Evolutionary conservation across 2,329 filamentous ascomycete genomes (phyloP), one percentile per base, ranked within the genome.

Genomic region (Fusarium pseudonygamai): DNA sequence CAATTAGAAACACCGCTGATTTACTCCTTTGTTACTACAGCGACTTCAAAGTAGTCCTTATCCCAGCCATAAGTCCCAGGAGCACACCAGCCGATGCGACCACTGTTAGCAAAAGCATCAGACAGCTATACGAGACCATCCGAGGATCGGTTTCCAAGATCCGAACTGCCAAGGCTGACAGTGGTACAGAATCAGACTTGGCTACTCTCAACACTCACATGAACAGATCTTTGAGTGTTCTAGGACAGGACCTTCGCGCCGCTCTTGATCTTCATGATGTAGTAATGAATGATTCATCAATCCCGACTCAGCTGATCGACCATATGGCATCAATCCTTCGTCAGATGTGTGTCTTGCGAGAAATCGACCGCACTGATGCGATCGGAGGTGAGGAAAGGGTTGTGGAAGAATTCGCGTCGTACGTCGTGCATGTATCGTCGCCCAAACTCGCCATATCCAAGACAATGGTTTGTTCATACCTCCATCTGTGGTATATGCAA

Each of bases 1-100:
- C 15, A 1, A 59, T 73, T 1, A 16, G 39, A 24, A 60, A 7
- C 11, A 60, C 70, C 0, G 7, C 49, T 0, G 67, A 67, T 12
- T 34, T 71, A 3, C 32, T 73, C 1, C 18, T 15, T 18, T 71
- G 67, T 6, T 73, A 71, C 39, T 73, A 73, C 28, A 53, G 59
- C 2, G 69, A 65, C 13, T 68, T 73, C 28, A 34, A 28, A 8
- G 70, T 73, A 4, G 39, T 68, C 1, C 24, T 59, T 4, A 43
- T 73, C 7, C 64, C 69, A 3, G 58, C 56, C 0, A n/a, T 53
- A 14, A 59, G 45, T 13, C 39, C 34, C 16, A 47, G 18, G 8
- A 65, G 46, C 7, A 22, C 60, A 0, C 63, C 63, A 0, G 42
- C 58, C 0, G 22, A 24, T 7, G 52, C 56, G 5, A 30, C 37